Evolutionary conservation across 1,139 yeast species (phyloP), one percentile per base, ranked within the genome.

Genomic region (Suhomyces kunorum): DNA sequence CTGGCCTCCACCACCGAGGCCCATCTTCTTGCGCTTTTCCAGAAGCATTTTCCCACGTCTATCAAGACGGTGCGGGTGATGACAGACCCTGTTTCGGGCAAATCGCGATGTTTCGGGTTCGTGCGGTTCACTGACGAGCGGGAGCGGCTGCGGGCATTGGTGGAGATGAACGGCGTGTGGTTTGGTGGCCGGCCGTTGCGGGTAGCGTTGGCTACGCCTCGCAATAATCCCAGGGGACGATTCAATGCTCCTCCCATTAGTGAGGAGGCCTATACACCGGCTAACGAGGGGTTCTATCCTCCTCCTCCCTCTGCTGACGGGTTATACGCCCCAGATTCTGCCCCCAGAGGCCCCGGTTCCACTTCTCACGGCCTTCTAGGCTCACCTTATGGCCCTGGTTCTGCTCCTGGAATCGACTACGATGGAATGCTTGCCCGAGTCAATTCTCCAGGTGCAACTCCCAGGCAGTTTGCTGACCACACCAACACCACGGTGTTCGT

Each of bases 401-500:
- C n/a, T n/a, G n/a, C n/a, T n/a, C n/a, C n/a, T n/a, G n/a, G n/a
- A n/a, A n/a, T n/a, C n/a, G n/a, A n/a, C n/a, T n/a, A n/a, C n/a
- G n/a, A n/a, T n/a, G n/a, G n/a, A n/a, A n/a, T n/a, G n/a, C n/a
- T n/a, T n/a, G n/a, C n/a, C n/a, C n/a, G n/a, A n/a, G n/a, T n/a
- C n/a, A n/a, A n/a, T n/a, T n/a, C n/a, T n/a, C n/a, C n/a, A n/a
- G n/a, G n/a, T n/a, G n/a, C n/a, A n/a, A n/a, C n/a, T n/a, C n/a
- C 8, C 47, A 42, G 25, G 60, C 62, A n/a, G 23, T 83, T 68
- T 56, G 72, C 83, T 29, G 95, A 88, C 55, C 89, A 90, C 14
- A 81, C 77, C 56, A 89, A 88, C 59, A 87, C 96, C 9, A 89
- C 97, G 0, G 96, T 89, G n/a, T 89, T 89, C 60, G 92, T 89